Base-by-base conservation (phyloP, 129 eudicot species). In the carrot (Daucus carota) region DNA sequence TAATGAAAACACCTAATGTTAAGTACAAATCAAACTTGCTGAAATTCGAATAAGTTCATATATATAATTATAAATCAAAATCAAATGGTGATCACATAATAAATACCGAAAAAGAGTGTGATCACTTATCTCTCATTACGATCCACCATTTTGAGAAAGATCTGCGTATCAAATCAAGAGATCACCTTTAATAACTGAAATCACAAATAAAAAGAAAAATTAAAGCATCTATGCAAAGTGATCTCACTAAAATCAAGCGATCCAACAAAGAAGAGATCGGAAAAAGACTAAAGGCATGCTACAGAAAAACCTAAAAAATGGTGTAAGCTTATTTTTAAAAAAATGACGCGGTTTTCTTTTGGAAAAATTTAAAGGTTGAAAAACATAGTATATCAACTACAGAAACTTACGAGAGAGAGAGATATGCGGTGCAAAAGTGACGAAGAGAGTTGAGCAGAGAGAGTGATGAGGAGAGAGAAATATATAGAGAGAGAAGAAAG, bases 121-220 rank as follows among this genome's bases (percentile, higher is more conserved):
- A 92, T 84, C 83, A 84, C 96, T 83, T 47, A 93, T 84, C 87
- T 93, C 50, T 93, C 91, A 73, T 87, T 81, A 41, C 81, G 83
- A 89, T 93, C 98, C 86, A 82, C 89, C 97, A 91, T 91, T 80
- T 47, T 10, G 32, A 11, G 60, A 22, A 18, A 60, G 70, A 31
- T 8, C 31, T 68, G 47, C 54, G n/a, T 52, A 17, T 48, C 24
- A 9, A 65, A 75, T 73, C 79, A 60, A 79, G 20, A n/a, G 32
- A 79, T 32, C 69, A 26, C n/a, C 3, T 32, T 60, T 1, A 0
- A 24, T 2, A 20, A 45, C 38, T 22, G n/a, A 17, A 54, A 32
- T 33, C 70, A 65, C n/a, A 15, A 33, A 50, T 79, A 54, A n/a
- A 10, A 26, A 16, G 6, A 38, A 12, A 41, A 16, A 14, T 45